Conservation (phyloP, 2,329 filamentous ascomycete genomes). For the Claviceps monticola region DNA sequence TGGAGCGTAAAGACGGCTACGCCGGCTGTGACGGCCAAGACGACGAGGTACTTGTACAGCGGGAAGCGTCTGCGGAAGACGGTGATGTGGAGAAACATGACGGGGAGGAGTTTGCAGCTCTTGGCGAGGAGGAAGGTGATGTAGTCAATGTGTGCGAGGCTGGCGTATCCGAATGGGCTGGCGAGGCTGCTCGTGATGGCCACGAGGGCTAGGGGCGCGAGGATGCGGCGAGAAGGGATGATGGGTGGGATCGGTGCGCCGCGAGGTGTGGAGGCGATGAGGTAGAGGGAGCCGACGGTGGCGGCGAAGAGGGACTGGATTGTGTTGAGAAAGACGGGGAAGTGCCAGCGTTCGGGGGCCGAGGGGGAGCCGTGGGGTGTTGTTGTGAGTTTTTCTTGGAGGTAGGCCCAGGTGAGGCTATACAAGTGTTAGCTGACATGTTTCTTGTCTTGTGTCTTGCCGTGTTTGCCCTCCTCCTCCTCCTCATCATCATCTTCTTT, state of each 20-base stretch:
- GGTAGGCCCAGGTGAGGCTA: slow-evolving; percentile 86
- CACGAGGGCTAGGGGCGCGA: slow-evolving; percentile 69
- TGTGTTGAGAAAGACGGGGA: slow-evolving; percentile 90
- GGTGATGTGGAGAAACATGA: slow-evolving; percentile 93
- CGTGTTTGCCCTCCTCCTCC: not conserved
- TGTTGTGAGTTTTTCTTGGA: slow-evolving; percentile 95
- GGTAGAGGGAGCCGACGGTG: slow-evolving; percentile 68
- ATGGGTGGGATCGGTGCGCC: slow-evolving; percentile 40
- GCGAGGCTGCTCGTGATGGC: slow-evolving; percentile 79
- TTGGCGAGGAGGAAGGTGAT: slow-evolving; percentile 96
- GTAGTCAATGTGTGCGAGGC: slow-evolving; percentile 88
- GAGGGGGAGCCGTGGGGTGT: slow-evolving; percentile 60
- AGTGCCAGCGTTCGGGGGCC: slow-evolving; percentile 69
- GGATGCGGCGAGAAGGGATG: slow-evolving; percentile 63
- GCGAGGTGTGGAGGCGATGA: slow-evolving; percentile 46
- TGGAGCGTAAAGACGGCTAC: slow-evolving; percentile 94
- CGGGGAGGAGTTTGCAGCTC: slow-evolving; percentile 95
- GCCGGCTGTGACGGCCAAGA: slow-evolving; percentile 77
- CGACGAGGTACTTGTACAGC: slow-evolving; percentile 91
- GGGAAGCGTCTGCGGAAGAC: slow-evolving; percentile 83
- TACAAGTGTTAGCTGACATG: not conserved
- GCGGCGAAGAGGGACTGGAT: slow-evolving; percentile 86
- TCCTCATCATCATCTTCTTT: not conserved
- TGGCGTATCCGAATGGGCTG: slow-evolving; percentile 91
- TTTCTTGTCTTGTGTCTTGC: not conserved